Percentiles rank a stretch among this genome's conserved stretches.
Evolutionary conservation across 257 asterid genomes (phyloP).

Genomic region (Fraxinus cuspidata): DNA sequence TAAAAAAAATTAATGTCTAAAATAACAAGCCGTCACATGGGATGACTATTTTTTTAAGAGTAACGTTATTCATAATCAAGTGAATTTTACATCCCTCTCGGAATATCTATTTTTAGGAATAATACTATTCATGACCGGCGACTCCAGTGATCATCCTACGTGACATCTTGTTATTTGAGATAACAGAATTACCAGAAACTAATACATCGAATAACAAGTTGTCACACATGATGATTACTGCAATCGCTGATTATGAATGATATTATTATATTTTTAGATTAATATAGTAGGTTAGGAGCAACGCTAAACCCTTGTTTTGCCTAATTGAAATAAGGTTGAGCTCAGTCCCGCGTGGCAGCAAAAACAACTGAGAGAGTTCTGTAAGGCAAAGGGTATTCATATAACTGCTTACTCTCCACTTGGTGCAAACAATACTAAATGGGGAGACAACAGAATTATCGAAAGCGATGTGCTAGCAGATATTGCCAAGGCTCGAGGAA

Average conservation of each 20-base stretch:
- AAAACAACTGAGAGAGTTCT: conserved; percentile 44
- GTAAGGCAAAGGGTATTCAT: conserved; percentile 50
- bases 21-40: too few relatives aligned
- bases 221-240: too few relatives aligned
- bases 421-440: conserved; percentile 58
- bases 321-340: conserved; percentile 48
- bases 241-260: too few relatives aligned
- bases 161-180: too few relatives aligned
- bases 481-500: conserved; percentile 48
- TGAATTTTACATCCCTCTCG: conserved; percentile 9
- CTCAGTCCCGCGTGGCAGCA: conserved; percentile 63
- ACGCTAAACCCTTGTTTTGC: background rate
- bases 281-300: background rate
- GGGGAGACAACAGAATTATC: conserved; percentile 62
- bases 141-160: too few relatives aligned
- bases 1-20: too few relatives aligned
- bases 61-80: conserved; percentile 39
- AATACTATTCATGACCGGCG: too few relatives aligned
- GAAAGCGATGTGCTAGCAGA: conserved; percentile 37
- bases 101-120: too few relatives aligned
- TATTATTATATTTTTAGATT: too few relatives aligned
- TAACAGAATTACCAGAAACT: too few relatives aligned
- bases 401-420: conserved; percentile 61
- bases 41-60: too few relatives aligned
- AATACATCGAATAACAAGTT: too few relatives aligned